Conservation (phyloP, 768 basidiomycete genomes). For the Tulasnella sp. region DNA sequence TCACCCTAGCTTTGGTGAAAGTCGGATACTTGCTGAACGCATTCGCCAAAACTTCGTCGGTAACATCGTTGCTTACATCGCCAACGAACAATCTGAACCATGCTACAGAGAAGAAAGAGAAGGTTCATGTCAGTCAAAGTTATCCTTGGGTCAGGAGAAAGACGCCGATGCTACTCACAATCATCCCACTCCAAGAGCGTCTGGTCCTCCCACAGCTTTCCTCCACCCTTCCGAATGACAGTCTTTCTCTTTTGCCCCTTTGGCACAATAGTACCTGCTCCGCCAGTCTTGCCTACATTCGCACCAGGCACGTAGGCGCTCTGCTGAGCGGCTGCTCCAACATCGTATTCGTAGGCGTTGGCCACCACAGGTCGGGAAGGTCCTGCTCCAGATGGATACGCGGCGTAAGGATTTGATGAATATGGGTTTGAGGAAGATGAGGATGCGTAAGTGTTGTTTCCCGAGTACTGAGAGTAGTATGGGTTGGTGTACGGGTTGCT, state of each 20-base stretch:
- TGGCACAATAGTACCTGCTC: slow-evolving; percentile 74
- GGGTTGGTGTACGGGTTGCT: slow-evolving; percentile 21
- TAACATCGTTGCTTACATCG: slow-evolving; percentile 96
- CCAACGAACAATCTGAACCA: slow-evolving; percentile 99
- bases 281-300: slow-evolving; percentile 80
- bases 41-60: slow-evolving; percentile 85
- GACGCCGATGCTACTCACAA: slow-evolving; percentile 44
- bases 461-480: slow-evolving; percentile 22
- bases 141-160: neutral
- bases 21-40: slow-evolving; percentile 91
- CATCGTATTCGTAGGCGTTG: slow-evolving; percentile 89
- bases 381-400: neutral
- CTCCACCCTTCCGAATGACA: slow-evolving; percentile 89
- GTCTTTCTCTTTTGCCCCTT: slow-evolving; percentile 90
- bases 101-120: slow-evolving; percentile 39
- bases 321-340: slow-evolving; percentile 82
- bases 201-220: slow-evolving; percentile 98
- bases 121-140: neutral
- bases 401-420: slow-evolving; percentile 14
- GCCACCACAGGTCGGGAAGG: neutral
- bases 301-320: slow-evolving; percentile 90
- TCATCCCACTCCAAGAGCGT: slow-evolving; percentile 97
- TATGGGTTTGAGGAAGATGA: slow-evolving; percentile 16
- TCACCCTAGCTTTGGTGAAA: slow-evolving; percentile 92
- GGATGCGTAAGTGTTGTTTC: slow-evolving; percentile 28